Evolutionary conservation across 805 yeast species (phyloP).

Genomic region (Kodamaea laetipori): DNA sequence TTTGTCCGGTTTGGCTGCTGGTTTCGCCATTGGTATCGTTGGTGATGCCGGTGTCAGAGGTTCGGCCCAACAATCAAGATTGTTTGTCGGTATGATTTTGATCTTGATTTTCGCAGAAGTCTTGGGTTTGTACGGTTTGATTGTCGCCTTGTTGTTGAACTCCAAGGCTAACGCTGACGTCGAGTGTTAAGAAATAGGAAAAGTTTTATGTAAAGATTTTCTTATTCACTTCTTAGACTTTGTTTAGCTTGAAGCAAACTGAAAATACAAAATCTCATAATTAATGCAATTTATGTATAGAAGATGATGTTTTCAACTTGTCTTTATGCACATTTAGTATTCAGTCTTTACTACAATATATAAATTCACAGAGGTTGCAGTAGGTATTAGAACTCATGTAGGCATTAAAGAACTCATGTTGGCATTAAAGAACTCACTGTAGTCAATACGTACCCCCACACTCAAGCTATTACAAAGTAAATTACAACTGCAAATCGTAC

Average conservation of each 20-base stretch:
- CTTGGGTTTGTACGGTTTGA: slow-evolving; percentile 96
- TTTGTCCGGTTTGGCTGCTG: slow-evolving; percentile 95
- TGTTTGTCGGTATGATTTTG: slow-evolving; percentile 97
- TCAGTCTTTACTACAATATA: too few species aligned
- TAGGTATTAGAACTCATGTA: too few species aligned
- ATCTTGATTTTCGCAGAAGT: slow-evolving; percentile 99
- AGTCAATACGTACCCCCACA: too few species aligned
- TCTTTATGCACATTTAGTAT: too few species aligned
- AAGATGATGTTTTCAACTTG: too few species aligned
- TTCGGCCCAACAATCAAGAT: slow-evolving; percentile 96
- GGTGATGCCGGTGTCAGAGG: slow-evolving; percentile 99
- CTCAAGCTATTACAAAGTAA: too few species aligned
- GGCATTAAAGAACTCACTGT: too few species aligned
- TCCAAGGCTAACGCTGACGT: slow-evolving; percentile 96
- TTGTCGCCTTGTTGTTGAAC: slow-evolving; percentile 96
- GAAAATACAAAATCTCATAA: slow-evolving; percentile 2
- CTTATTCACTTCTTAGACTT: slow-evolving; percentile 9
- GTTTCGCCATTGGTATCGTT: slow-evolving; percentile 98
- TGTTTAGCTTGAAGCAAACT: background rate
- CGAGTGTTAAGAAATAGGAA: slow-evolving; percentile 53
- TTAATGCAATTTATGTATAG: slow-evolving; percentile 2
- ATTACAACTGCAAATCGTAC: too few species aligned
- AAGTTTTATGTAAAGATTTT: background rate
- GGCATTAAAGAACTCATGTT: too few species aligned
- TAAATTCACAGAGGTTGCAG: too few species aligned